Percentiles rank a stretch among this genome's conserved stretches.
Conservation (phyloP, 768 basidiomycete species). For the Boletus insuetus region DNA sequence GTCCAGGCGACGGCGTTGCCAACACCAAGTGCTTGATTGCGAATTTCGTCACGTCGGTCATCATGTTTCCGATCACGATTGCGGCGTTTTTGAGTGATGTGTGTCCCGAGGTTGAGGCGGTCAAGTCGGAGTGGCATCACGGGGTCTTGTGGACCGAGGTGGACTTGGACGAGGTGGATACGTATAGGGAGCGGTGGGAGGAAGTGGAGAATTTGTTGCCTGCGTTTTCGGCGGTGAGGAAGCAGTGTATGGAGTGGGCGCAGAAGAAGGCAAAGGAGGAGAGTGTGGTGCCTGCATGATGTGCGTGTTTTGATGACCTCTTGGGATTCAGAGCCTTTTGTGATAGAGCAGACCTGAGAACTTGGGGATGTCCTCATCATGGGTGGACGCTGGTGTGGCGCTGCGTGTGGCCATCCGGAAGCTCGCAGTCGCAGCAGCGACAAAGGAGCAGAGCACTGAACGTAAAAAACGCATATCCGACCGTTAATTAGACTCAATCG, state of each 20-base stretch:
- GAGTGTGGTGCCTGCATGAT: not conserved
- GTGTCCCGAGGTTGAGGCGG: conserved; percentile 14
- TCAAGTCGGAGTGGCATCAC: conserved; percentile 16
- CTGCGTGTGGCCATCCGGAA: no score
- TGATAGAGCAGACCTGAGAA: no score
- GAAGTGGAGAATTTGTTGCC: conserved; percentile 24
- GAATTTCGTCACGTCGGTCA: conserved; percentile 22
- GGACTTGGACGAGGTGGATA: conserved; percentile 7
- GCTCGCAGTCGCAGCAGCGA: no score
- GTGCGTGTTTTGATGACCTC: not conserved
- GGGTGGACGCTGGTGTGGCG: no score
- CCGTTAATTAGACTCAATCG: no score
- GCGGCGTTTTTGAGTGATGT: conserved; percentile 28
- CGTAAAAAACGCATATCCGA: no score
- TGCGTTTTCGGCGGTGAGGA: conserved; percentile 20
- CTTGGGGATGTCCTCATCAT: no score
- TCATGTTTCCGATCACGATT: conserved; percentile 15
- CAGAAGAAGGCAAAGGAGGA: not conserved
- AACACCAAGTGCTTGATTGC: conserved; percentile 7
- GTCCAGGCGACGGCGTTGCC: conserved; percentile 9
- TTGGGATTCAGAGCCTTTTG: not conserved
- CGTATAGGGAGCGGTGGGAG: conserved; percentile 18
- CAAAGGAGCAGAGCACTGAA: no score
- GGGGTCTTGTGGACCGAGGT: not conserved
- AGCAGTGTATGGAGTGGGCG: conserved; percentile 13